phyloP scores from a whole-genome alignment of 306 rosid genomes.

The Ziziphus jujuba region DNA sequence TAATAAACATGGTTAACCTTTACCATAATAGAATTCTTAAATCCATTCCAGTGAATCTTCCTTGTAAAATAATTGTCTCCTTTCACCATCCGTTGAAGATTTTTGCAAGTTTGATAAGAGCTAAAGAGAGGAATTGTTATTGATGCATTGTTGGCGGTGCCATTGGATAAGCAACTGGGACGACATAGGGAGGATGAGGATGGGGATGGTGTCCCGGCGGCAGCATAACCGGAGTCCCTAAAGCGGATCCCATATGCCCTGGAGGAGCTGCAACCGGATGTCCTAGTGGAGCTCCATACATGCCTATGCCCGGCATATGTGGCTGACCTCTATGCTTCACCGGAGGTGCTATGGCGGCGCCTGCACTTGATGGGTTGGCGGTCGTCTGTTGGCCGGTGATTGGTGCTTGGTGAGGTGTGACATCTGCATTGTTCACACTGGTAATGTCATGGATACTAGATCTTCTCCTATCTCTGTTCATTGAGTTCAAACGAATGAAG shows the following conservation, averaged over 20 bases:
- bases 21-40: too few relatives aligned
- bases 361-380: slow-evolving; percentile 42
- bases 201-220: slow-evolving; percentile 63
- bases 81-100: slow-evolving; percentile 10
- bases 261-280: slow-evolving; percentile 84
- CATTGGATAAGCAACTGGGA: slow-evolving; percentile 96
- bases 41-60: background rate
- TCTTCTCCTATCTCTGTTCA: slow-evolving; percentile 94
- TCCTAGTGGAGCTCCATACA: slow-evolving; percentile 87
- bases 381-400: slow-evolving; percentile 79
- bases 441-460: slow-evolving; percentile 97
- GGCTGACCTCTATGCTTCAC: slow-evolving; percentile 69
- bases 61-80: slow-evolving; percentile 18
- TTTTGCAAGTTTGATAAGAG: slow-evolving; percentile 4
- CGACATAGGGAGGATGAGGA: slow-evolving; percentile 62
- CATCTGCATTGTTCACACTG: slow-evolving; percentile 78
- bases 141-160: slow-evolving; percentile 96
- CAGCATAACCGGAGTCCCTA: slow-evolving; percentile 96
- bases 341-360: slow-evolving; percentile 37
- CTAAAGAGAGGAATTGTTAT: slow-evolving; percentile 23
- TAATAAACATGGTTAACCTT: too few relatives aligned
- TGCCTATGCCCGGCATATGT: slow-evolving; percentile 71
- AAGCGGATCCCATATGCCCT: slow-evolving; percentile 83
- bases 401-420: slow-evolving; percentile 58
- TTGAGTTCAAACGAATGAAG: slow-evolving; percentile 88